Percentiles rank a stretch among this genome's conserved stretches.
Evolutionary conservation across 768 basidiomycete genomes (phyloP).

Genomic region (Pulveroboletus frians): DNA sequence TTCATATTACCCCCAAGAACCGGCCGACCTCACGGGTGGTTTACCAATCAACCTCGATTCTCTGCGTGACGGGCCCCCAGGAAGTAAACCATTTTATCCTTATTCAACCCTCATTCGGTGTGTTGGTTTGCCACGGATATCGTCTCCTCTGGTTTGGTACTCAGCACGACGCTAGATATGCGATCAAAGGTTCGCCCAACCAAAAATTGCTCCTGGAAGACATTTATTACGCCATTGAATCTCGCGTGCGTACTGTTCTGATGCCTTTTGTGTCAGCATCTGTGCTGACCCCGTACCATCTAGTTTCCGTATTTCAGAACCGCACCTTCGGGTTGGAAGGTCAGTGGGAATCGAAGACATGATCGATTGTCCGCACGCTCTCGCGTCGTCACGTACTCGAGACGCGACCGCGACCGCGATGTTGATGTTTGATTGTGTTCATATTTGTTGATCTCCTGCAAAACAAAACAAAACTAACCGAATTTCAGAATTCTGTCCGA

Average conservation of each 20-base stretch:
- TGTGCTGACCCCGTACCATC: slow-evolving; percentile 9
- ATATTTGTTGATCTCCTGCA: slow-evolving; percentile 46
- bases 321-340: slow-evolving; percentile 91
- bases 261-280: not conserved
- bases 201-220: slow-evolving; percentile 82
- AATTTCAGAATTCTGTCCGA: slow-evolving; percentile 74
- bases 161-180: slow-evolving; percentile 51
- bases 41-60: slow-evolving; percentile 85
- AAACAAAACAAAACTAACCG: slow-evolving; percentile 29
- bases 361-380: not conserved
- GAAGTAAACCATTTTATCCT: slow-evolving; percentile 87
- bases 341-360: slow-evolving; percentile 34
- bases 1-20: slow-evolving; percentile 69
- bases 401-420: slow-evolving; percentile 56
- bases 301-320: slow-evolving; percentile 88
- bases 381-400: slow-evolving; percentile 8
- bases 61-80: slow-evolving; percentile 79
- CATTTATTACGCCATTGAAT: slow-evolving; percentile 90
- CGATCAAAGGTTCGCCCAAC: slow-evolving; percentile 87
- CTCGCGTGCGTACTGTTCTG: slow-evolving; percentile 52
- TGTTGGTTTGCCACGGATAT: slow-evolving; percentile 24
- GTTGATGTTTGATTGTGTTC: slow-evolving; percentile 58
- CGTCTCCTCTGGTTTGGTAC: not conserved
- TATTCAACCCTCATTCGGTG: slow-evolving; percentile 89
- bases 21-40: slow-evolving; percentile 76